Conservation (phyloP, 2,329 filamentous ascomycete genomes). For the Arthrobotrys iridis region DNA sequence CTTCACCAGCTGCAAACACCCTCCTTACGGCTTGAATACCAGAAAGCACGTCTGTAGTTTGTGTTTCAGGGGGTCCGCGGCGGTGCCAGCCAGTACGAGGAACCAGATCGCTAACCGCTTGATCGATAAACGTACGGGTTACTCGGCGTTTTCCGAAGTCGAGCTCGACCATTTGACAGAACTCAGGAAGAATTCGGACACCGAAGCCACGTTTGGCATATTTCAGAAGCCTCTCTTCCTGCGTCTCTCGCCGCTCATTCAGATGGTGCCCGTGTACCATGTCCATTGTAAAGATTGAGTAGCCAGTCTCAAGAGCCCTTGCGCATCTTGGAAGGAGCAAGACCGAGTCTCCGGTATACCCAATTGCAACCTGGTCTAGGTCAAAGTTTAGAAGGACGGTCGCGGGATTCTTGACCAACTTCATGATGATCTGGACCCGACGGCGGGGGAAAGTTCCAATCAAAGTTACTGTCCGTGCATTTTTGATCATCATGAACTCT, state of each 20-base stretch:
- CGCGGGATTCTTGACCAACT: conserved; percentile 56
- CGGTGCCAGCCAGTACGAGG: not conserved
- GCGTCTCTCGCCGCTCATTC: conserved; percentile 56
- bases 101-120: conserved; percentile 13
- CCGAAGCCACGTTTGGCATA: conserved; percentile 59
- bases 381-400: conserved; percentile 59
- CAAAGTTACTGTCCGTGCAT: conserved; percentile 58
- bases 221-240: conserved; percentile 57
- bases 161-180: conserved; percentile 56
- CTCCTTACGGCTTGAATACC: conserved; percentile 54
- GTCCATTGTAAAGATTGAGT: conserved; percentile 56
- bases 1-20: conserved; percentile 49
- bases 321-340: conserved; percentile 59
- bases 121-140: conserved; percentile 17
- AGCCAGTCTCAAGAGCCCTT: conserved; percentile 59
- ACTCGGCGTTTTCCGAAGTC: conserved; percentile 36
- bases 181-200: conserved; percentile 58
- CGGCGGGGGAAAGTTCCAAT: conserved; percentile 57
- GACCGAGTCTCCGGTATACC: conserved; percentile 58
- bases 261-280: conserved; percentile 59
- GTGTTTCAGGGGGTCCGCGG: not conserved
- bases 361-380: conserved; percentile 59
- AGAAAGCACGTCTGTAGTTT: not conserved
- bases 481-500: conserved; percentile 57
- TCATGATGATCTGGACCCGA: conserved; percentile 58